Conservation (phyloP, 352 stramenopile genomes). For the Halophytophthora batemanensis region DNA sequence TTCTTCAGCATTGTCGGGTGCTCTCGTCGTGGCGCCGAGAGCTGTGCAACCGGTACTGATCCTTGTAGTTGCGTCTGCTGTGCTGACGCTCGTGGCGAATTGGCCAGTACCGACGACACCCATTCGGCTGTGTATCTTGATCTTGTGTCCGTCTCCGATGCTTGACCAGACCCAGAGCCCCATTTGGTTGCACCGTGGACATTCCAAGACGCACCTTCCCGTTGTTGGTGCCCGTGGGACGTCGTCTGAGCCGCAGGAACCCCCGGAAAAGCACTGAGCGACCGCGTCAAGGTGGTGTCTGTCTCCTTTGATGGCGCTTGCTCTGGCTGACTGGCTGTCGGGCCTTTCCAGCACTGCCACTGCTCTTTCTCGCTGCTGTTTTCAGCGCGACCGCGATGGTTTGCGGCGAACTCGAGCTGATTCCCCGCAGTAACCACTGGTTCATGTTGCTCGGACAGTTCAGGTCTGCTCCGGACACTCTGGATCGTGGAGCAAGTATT, state of each 20-base stretch:
- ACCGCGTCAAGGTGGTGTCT: no score
- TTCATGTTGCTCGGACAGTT: background rate
- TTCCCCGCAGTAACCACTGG: constrained; percentile 4
- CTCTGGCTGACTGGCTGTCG: no score
- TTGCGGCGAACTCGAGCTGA: constrained; percentile 6
- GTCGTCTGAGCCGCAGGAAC: no score
- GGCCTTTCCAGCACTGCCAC: constrained; percentile 1
- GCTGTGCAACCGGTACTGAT: background rate
- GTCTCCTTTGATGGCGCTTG: no score
- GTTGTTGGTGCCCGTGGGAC: no score
- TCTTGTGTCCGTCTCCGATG: background rate
- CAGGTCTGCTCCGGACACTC: constrained; percentile 1
- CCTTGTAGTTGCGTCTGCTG: constrained; percentile 4
- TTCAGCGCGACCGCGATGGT: background rate
- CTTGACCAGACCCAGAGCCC: constrained; percentile 4
- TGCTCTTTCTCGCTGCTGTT: background rate
- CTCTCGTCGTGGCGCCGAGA: constrained; percentile 8
- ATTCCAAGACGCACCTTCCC: no score
- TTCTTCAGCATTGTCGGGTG: constrained; percentile 9
- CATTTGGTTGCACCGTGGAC: background rate
- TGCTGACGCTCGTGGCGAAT: constrained; percentile 9
- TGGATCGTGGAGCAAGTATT: constrained; percentile 1
- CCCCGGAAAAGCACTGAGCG: no score
- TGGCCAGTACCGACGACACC: constrained; percentile 9
- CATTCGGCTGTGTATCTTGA: constrained; percentile 9